Evolutionary conservation across 192 early-diverging fungal genomes (phyloP).

Genomic region (Geranomyces variabilis): DNA sequence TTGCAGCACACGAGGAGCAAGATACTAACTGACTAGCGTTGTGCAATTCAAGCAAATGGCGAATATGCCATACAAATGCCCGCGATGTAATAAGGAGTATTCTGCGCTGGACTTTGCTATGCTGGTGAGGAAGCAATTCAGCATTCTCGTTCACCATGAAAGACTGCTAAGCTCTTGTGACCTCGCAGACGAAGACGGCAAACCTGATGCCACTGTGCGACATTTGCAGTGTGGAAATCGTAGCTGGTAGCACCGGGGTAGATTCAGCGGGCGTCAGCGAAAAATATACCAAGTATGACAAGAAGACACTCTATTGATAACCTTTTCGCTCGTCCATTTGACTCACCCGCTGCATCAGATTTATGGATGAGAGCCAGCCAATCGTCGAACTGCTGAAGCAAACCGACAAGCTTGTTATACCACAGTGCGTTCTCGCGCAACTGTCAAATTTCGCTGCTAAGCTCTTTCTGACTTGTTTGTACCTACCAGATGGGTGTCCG

Average conservation of each 20-base stretch:
- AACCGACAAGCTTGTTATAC: constrained; percentile 41
- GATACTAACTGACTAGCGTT: neutral
- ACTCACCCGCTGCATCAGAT: constrained; percentile 17
- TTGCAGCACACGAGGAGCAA: neutral
- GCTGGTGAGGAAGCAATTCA: constrained; percentile 17
- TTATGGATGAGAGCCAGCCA: constrained; percentile 46
- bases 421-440: constrained; percentile 34
- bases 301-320: neutral
- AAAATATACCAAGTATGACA: constrained; percentile 32
- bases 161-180: too few relatives aligned
- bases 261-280: constrained; percentile 29
- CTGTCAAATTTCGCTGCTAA: too few relatives aligned
- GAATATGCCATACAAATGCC: constrained; percentile 43
- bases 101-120: constrained; percentile 29
- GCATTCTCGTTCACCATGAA: neutral
- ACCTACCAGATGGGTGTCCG: constrained; percentile 13
- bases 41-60: constrained; percentile 39
- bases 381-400: constrained; percentile 46
- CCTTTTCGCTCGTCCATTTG: neutral
- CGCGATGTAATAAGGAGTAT: constrained; percentile 29
- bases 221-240: constrained; percentile 16
- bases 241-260: constrained; percentile 9
- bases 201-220: constrained; percentile 33
- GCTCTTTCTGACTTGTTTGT: neutral
- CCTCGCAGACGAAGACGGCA: constrained; percentile 10